Conservation (phyloP, 2,329 filamentous ascomycete species). For the Pyrenophora tritici-repentis region DNA sequence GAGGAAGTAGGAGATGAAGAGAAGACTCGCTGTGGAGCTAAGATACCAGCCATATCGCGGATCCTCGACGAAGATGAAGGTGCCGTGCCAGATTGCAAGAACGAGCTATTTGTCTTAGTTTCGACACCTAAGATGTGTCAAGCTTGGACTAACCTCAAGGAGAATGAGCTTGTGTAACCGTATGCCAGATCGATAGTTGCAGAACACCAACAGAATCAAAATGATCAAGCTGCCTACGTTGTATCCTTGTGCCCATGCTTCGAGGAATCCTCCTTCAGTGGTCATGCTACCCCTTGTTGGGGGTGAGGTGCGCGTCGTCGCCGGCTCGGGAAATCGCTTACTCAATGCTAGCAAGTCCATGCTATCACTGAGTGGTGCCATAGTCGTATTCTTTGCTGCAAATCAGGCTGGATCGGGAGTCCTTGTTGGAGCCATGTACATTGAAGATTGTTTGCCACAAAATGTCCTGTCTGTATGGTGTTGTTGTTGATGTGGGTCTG, state of each 20-base stretch:
- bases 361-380: constrained; percentile 31
- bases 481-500: neutral
- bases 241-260: constrained; percentile 46
- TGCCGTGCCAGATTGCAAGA: constrained; percentile 45
- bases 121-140: neutral
- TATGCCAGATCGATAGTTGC: constrained; percentile 43
- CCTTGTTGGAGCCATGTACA: constrained; percentile 6
- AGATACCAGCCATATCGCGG: constrained; percentile 44
- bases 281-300: constrained; percentile 35
- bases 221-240: constrained; percentile 43
- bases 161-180: constrained; percentile 44
- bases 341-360: constrained; percentile 12
- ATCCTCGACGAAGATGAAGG: constrained; percentile 42
- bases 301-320: constrained; percentile 32
- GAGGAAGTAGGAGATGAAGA: constrained; percentile 45
- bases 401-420: neutral
- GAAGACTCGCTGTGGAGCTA: constrained; percentile 39
- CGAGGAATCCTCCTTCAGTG: constrained; percentile 37
- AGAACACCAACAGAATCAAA: constrained; percentile 44
- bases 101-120: constrained; percentile 33
- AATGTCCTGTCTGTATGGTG: neutral
- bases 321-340: constrained; percentile 26
- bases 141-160: constrained; percentile 30
- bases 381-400: constrained; percentile 9
- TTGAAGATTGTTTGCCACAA: neutral